Percentiles rank a stretch among this genome's conserved stretches.
These are phyloP conservation scores for Acanthamoeba royreba DNA, from an alignment of 208 protist genomes.

Conservation along the genomic window DNA sequence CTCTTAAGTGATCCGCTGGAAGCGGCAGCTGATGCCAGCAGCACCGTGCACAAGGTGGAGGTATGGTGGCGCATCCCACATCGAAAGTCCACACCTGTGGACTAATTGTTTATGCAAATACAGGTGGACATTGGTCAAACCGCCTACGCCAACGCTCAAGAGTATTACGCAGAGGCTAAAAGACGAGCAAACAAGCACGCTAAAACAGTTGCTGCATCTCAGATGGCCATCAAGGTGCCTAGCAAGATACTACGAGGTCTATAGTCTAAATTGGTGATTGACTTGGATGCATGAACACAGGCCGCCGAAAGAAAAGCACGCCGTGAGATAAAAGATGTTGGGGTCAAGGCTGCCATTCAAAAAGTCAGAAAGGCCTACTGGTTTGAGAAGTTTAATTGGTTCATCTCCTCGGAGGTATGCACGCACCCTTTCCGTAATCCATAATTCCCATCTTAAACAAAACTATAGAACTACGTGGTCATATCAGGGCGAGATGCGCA, in stretches of 20 bases:
- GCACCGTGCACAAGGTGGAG: neutral
- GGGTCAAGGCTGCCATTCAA: constrained; percentile 82
- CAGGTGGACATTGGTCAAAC: constrained; percentile 90
- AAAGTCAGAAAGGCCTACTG: constrained; percentile 88
- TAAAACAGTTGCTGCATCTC: constrained; percentile 74
- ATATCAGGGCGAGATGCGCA: constrained; percentile 90
- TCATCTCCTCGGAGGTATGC: constrained; percentile 85
- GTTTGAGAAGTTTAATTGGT: constrained; percentile 99
- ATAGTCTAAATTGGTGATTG: constrained; percentile 45
- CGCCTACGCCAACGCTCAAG: constrained; percentile 92
- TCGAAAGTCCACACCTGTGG: neutral
- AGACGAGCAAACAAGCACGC: constrained; percentile 83
- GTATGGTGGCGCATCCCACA: neutral
- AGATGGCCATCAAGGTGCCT: constrained; percentile 53
- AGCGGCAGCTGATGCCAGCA: neutral
- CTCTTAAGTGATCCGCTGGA: neutral
- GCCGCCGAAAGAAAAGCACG: constrained; percentile 83
- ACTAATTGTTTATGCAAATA: neutral
- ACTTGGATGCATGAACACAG: constrained; percentile 84
- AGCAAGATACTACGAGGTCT: neutral
- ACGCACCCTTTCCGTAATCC: neutral
- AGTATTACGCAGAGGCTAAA: constrained; percentile 89
- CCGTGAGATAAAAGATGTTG: constrained; percentile 74
- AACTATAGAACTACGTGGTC: constrained; percentile 91
- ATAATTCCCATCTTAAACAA: neutral